These are phyloP conservation scores for Yamadazyma triangularis DNA, from an alignment of 1,139 yeast species.

Conservation along the genomic window DNA sequence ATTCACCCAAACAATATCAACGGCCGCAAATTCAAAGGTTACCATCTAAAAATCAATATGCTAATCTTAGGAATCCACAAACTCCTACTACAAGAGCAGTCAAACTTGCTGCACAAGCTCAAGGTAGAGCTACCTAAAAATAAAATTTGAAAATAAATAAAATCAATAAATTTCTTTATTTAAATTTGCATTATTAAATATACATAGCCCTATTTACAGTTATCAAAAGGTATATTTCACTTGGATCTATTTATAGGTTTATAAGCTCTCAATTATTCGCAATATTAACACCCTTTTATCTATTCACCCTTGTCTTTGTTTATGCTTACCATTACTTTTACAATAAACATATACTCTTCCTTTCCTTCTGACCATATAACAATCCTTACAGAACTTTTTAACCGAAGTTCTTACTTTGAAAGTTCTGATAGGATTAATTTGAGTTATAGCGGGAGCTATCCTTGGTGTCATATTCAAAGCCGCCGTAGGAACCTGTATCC, in stretches of 20 bases:
- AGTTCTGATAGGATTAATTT: slow-evolving; percentile 16
- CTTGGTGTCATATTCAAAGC: too few species aligned
- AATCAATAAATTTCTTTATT: not conserved
- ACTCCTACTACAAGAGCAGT: slow-evolving; percentile 38
- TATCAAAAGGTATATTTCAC: slow-evolving; percentile 1
- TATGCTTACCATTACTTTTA: slow-evolving; percentile 89
- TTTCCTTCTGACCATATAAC: slow-evolving; percentile 90
- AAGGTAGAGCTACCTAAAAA: slow-evolving; percentile 13
- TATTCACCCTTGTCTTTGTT: slow-evolving; percentile 91
- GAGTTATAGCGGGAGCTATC: not conserved
- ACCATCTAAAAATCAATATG: slow-evolving; percentile 20
- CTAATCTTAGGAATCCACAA: slow-evolving; percentile 18
- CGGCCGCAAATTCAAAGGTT: slow-evolving; percentile 24
- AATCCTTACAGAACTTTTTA: slow-evolving; percentile 86
- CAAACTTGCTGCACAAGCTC: slow-evolving; percentile 24
- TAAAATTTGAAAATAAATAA: not conserved
- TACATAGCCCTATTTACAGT: slow-evolving; percentile 2
- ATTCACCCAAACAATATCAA: too few species aligned
- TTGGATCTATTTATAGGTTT: too few species aligned
- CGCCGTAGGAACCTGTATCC: not conserved
- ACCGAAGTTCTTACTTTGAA: slow-evolving; percentile 66
- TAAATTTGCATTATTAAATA: slow-evolving; percentile 4
- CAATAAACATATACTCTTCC: slow-evolving; percentile 92
- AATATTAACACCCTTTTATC: too few species aligned
- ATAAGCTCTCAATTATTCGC: too few species aligned